Conservation (phyloP, 805 yeast species). For the Saccharomycopsis olivae region DNA sequence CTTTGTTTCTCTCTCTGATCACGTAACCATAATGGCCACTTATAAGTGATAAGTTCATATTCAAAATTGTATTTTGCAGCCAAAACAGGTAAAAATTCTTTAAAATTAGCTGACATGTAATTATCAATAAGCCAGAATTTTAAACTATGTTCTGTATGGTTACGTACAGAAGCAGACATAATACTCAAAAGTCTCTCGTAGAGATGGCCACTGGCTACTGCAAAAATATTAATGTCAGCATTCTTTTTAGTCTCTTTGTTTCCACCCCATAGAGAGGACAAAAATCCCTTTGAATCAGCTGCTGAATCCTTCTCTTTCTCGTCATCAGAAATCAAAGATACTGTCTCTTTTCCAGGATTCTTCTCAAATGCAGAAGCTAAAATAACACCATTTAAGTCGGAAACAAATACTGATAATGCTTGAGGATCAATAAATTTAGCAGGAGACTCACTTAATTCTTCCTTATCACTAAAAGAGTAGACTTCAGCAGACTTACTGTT, state of each 20-base stretch:
- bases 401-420: constrained; percentile 25
- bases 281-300: constrained; percentile 14
- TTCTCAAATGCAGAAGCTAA: constrained; percentile 23
- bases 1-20: constrained; percentile 70
- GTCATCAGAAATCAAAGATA: constrained; percentile 7
- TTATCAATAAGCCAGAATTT: constrained; percentile 85
- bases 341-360: constrained; percentile 29
- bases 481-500: constrained; percentile 32
- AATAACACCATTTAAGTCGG: constrained; percentile 35
- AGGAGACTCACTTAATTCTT: constrained; percentile 21
- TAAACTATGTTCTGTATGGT: constrained; percentile 50
- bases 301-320: constrained; percentile 4
- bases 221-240: constrained; percentile 68
- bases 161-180: constrained; percentile 73
- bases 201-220: constrained; percentile 73
- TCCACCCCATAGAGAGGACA: constrained; percentile 13
- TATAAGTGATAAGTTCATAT: constrained; percentile 70
- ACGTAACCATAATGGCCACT: constrained; percentile 90
- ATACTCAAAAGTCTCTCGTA: constrained; percentile 66
- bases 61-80: constrained; percentile 52
- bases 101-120: constrained; percentile 64
- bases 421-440: not conserved
- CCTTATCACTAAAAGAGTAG: constrained; percentile 29
- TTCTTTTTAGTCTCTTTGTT: constrained; percentile 20
- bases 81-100: constrained; percentile 44